Base-by-base conservation (phyloP, 331 rosid genomes). In the Spiraea crenata region DNA sequence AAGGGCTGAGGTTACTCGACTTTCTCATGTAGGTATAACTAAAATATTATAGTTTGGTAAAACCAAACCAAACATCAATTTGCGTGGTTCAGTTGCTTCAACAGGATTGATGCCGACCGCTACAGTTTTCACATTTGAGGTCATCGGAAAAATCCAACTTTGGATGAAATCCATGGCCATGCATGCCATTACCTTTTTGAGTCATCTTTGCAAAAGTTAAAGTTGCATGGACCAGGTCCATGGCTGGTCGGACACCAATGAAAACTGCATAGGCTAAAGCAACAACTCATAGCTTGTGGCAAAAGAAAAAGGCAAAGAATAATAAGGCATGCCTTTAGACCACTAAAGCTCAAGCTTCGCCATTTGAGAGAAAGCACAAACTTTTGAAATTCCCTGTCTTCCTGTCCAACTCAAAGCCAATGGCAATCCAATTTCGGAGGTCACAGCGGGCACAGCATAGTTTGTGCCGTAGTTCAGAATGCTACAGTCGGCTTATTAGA, bases 191-290 rank as follows among this genome's bases (percentile, higher is more conserved):
- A 46, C 19, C 51, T 5, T 48, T 48, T 48, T 14, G 37, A 55
- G 73, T 62, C 7, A 51, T 69, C 44, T 41, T 25, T 59, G 57
- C 57, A 34, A 72, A 77, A 77, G 77, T 42, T 40, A 72, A 65
- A 66, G 77, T n/a, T 65, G 14, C 20, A 65, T 74, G 65, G 81
- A 71, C 77, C 74, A 58, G 40, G 58, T 38, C 73, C 31, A 59
- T 31, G 79, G 71, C 49, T 41, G 54, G 45, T 67, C 66, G 73
- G 67, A 61, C 49, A 68, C n/a, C 75, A 15, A 9, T 5, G 3
- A 0, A 25, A 34, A 5, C 13, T 46, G 59, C 73, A 69, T 69
- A 62, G 65, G 76, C 69, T 63, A 51, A 73, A 73, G 70, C 69
- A 31, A 41, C n/a, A 17, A 48, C 14, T 44, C 37, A 15, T 50